phyloP scores from a whole-genome alignment of 108 stramenopile species.

The Discostella stelligeroides region DNA sequence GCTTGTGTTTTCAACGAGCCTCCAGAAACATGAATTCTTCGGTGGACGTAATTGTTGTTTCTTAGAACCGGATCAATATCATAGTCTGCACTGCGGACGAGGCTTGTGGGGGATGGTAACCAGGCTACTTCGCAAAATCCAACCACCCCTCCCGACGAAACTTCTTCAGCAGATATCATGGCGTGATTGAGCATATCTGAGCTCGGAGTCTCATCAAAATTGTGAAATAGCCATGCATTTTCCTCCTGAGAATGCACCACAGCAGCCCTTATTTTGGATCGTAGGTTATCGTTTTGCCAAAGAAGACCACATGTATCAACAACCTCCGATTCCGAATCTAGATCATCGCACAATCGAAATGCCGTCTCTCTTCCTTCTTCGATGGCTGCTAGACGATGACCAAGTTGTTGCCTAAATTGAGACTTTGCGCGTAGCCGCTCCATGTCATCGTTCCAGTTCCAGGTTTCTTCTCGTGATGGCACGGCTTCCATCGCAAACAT shows the following conservation, averaged over 20 bases:
- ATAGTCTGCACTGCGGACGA: neutral
- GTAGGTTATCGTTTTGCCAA: conserved; percentile 65
- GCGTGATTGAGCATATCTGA: conserved; percentile 58
- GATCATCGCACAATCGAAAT: neutral
- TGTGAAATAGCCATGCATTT: conserved; percentile 65
- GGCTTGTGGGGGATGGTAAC: conserved; percentile 39
- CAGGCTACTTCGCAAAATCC: conserved; percentile 82
- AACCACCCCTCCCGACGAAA: conserved; percentile 46
- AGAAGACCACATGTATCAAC: conserved; percentile 27
- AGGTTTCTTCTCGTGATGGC: neutral
- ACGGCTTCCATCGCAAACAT: conserved; percentile 42
- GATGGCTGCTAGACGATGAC: conserved; percentile 49
- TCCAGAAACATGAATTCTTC: too few species aligned
- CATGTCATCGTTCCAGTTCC: conserved; percentile 27
- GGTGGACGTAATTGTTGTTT: neutral
- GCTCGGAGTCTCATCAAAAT: conserved; percentile 63
- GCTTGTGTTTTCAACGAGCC: too few species aligned
- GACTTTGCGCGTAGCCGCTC: conserved; percentile 27
- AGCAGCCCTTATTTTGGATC: conserved; percentile 52
- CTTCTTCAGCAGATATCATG: conserved; percentile 71
- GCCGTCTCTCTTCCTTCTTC: conserved; percentile 43
- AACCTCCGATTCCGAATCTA: conserved; percentile 3
- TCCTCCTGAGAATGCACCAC: conserved; percentile 48
- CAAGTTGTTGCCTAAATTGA: conserved; percentile 32
- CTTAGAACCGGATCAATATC: neutral